A percentile compares a stretch with the other conserved stretches of the same genome.
phyloP scores from a whole-genome alignment of 768 basidiomycete species.

The Trametes elegans region DNA sequence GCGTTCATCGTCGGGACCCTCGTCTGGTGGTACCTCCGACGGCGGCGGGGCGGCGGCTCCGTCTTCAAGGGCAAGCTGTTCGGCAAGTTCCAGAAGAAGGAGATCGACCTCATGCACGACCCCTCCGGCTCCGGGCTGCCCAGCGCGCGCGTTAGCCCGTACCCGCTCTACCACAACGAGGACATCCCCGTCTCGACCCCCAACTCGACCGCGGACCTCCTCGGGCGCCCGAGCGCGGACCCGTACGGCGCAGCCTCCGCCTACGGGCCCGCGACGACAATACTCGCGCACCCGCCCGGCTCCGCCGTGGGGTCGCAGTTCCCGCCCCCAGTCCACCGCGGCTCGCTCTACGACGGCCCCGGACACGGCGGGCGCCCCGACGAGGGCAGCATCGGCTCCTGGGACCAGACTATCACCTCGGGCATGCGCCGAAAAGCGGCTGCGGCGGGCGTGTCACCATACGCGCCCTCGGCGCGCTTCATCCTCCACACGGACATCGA shows the following conservation, averaged over 20 bases:
- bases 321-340: background rate
- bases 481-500: slow-evolving; percentile 70
- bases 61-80: background rate
- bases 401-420: slow-evolving; percentile 38
- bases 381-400: slow-evolving; percentile 10
- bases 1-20: slow-evolving; percentile 20
- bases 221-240: background rate
- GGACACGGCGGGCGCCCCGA: background rate
- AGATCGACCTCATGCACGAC: slow-evolving; percentile 16
- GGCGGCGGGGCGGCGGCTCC: slow-evolving; percentile 4
- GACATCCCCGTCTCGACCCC: slow-evolving; percentile 4
- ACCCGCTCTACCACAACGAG: slow-evolving; percentile 11
- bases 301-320: background rate
- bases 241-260: too few species aligned
- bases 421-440: slow-evolving; percentile 52
- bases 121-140: slow-evolving; percentile 8
- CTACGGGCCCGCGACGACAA: background rate
- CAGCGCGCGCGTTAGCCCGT: slow-evolving; percentile 14
- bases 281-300: slow-evolving; percentile 1
- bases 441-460: slow-evolving; percentile 44
- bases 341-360: background rate
- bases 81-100: slow-evolving; percentile 13
- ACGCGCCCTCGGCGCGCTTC: slow-evolving; percentile 48
- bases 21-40: slow-evolving; percentile 23
- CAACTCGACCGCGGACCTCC: slow-evolving; percentile 1